Evolutionary conservation across 164 flowering plant species (phyloP).

Genomic region (Aristolochia californica): DNA sequence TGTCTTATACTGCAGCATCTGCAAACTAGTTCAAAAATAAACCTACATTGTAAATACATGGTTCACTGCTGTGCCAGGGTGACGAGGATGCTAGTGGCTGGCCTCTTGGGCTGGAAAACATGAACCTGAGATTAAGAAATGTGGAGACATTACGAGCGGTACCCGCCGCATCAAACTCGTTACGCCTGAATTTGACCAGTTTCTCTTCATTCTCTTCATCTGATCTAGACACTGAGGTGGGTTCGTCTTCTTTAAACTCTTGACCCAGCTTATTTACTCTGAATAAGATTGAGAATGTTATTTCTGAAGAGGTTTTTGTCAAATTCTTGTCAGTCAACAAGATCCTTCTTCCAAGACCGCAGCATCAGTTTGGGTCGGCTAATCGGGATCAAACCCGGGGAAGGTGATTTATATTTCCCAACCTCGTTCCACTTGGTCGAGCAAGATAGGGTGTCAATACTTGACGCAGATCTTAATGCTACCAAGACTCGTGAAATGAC

Average conservation of each 20-base stretch:
- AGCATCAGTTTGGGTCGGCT: slow-evolving; percentile 54
- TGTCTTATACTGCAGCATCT: no score
- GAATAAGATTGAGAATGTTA: slow-evolving; percentile 60
- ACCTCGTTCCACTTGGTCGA: slow-evolving; percentile 10
- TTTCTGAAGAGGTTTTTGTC: not conserved
- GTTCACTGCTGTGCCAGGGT: no score
- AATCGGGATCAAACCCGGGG: slow-evolving; percentile 40
- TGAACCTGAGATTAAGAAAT: slow-evolving; percentile 37
- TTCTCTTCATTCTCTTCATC: slow-evolving; percentile 65
- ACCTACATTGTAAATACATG: no score
- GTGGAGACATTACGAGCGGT: slow-evolving; percentile 14
- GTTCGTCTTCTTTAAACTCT: slow-evolving; percentile 41
- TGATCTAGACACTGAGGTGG: slow-evolving; percentile 33
- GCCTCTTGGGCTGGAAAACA: slow-evolving; percentile 68
- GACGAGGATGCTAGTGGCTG: slow-evolving; percentile 40
- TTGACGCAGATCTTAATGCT: not conserved
- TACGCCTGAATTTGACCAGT: slow-evolving; percentile 27
- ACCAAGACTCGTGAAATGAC: slow-evolving; percentile 3
- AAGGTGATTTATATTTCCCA: slow-evolving; percentile 26
- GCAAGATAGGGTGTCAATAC: not conserved
- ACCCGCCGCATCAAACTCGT: slow-evolving; percentile 13
- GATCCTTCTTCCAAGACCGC: slow-evolving; percentile 61
- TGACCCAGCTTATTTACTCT: slow-evolving; percentile 58
- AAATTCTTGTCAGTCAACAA: slow-evolving; percentile 39
- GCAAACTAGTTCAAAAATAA: no score